phyloP scores from a whole-genome alignment of 1,284 basidiomycete species.

The Malassezia nana region DNA sequence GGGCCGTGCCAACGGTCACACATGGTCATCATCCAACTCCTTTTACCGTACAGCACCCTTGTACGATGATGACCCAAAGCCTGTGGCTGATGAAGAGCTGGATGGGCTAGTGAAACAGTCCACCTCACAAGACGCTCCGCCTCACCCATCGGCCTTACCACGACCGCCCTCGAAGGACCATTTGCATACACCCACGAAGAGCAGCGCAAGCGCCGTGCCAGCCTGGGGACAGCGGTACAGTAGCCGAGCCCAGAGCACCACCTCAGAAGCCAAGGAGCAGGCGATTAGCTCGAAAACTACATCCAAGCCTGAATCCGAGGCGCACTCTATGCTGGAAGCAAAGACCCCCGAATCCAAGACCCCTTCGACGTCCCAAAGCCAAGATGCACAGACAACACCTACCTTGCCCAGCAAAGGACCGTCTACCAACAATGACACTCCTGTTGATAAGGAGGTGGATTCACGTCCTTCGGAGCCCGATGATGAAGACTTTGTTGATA shows the following conservation, averaged over 20 bases:
- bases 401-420: neutral
- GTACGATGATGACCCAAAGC: conserved; percentile 15
- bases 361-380: neutral
- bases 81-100: conserved; percentile 6
- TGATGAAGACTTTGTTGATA: conserved; percentile 10
- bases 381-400: neutral
- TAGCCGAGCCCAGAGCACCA: neutral
- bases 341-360: neutral
- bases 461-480: neutral
- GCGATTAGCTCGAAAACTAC: neutral
- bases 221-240: conserved; percentile 12
- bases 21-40: neutral
- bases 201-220: neutral
- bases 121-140: neutral
- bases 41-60: neutral
- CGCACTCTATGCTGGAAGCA: neutral
- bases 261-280: neutral
- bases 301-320: neutral
- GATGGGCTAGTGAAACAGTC: neutral
- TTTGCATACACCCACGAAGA: neutral
- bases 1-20: neutral
- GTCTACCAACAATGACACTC: too few species aligned
- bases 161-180: neutral
- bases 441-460: neutral
- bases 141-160: neutral